Evolutionary conservation across 2,329 filamentous ascomycete species (phyloP).

Genomic region (Magnaporthiopsis rhizophila): DNA sequence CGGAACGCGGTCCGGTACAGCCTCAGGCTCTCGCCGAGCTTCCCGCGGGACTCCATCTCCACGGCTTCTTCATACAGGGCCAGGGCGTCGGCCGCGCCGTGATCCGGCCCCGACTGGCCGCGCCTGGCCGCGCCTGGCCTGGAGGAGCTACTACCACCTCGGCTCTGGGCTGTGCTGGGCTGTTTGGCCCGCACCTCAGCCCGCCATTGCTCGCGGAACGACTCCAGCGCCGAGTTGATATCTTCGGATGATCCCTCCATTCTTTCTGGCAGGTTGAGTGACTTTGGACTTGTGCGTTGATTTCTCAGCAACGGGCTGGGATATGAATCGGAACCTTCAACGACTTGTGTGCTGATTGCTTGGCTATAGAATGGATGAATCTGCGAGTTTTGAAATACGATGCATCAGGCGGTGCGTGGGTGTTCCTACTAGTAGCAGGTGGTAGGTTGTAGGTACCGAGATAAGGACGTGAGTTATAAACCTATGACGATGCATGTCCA

Average conservation of each 20-base stretch:
- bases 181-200: constrained; percentile 58
- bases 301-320: neutral
- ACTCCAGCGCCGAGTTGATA: constrained; percentile 67
- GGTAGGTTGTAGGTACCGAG: neutral
- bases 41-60: constrained; percentile 77
- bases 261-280: neutral
- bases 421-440: neutral
- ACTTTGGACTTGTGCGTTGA: too few species aligned
- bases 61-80: constrained; percentile 92
- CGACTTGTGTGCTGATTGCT: neutral
- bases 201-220: constrained; percentile 78
- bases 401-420: neutral
- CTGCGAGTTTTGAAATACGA: too few species aligned
- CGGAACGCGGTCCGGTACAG: constrained; percentile 87
- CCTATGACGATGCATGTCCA: too few species aligned
- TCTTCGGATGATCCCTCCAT: constrained; percentile 23
- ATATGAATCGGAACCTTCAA: neutral
- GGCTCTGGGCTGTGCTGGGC: constrained; percentile 7
- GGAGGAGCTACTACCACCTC: too few species aligned
- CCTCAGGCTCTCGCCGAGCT: constrained; percentile 77
- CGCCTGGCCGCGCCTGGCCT: neutral
- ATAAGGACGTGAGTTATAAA: neutral
- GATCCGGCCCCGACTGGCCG: neutral
- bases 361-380: neutral
- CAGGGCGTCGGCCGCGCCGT: constrained; percentile 42